Evolutionary conservation across 2,329 filamentous ascomycete genomes (phyloP).

Genomic region (Colletotrichum ledebouriae): DNA sequence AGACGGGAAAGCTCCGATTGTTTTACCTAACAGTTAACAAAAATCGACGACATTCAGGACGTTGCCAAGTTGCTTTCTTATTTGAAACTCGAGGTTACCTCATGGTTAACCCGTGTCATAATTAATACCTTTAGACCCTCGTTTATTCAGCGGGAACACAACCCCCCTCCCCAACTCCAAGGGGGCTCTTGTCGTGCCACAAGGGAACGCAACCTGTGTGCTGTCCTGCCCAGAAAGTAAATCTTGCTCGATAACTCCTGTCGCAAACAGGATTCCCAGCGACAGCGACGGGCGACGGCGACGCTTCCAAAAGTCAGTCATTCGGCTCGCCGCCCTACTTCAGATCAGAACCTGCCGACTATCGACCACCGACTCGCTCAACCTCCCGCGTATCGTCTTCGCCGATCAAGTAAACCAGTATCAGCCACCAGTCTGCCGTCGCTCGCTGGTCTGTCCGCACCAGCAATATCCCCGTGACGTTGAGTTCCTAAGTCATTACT

Average conservation of each 20-base stretch:
- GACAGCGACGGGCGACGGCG: slow-evolving; percentile 28
- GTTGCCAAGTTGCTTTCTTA: not conserved
- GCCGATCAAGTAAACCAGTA: not conserved
- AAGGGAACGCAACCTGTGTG: slow-evolving; percentile 10
- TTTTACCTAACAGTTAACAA: slow-evolving; percentile 26
- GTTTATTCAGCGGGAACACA: slow-evolving; percentile 33
- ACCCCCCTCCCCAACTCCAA: not conserved
- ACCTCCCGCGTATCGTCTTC: not conserved
- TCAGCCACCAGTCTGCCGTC: slow-evolving; percentile 21
- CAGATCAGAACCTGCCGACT: not conserved
- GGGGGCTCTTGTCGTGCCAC: too few species aligned
- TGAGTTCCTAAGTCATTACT: slow-evolving; percentile 25
- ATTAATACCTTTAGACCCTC: slow-evolving; percentile 30
- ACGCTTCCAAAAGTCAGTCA: not conserved
- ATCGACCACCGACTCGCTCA: slow-evolving; percentile 24
- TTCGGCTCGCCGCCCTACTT: not conserved
- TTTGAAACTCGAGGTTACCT: too few species aligned
- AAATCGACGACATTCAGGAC: not conserved
- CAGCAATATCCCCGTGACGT: slow-evolving; percentile 14
- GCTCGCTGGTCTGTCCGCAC: slow-evolving; percentile 17
- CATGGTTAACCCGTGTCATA: slow-evolving; percentile 3
- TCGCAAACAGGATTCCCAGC: not conserved
- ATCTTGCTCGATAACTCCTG: not conserved
- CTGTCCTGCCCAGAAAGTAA: slow-evolving; percentile 7
- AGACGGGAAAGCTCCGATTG: not conserved